Evolutionary conservation across 106 monocot genomes (phyloP).

Genomic region (Acorus gramineus): DNA sequence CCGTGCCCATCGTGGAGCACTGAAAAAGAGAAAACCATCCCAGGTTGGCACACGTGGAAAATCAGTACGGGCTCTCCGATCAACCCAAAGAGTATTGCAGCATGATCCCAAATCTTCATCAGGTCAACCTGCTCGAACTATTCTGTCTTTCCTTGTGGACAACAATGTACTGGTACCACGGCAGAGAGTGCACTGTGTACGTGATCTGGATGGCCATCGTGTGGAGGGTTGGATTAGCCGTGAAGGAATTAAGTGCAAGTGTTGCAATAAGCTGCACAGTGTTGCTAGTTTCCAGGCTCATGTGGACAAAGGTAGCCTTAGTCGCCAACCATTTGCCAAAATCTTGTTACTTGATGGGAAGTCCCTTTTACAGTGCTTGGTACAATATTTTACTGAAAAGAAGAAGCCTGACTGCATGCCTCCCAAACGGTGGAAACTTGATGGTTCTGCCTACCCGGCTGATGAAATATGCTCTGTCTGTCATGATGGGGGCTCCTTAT

Average conservation of each 20-base stretch:
- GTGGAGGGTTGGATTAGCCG: slow-evolving; percentile 39
- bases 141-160: slow-evolving; percentile 53
- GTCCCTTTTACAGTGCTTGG: slow-evolving; percentile 47
- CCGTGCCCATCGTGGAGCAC: slow-evolving; percentile 3
- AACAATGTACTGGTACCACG: slow-evolving; percentile 42
- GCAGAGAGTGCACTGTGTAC: slow-evolving; percentile 43
- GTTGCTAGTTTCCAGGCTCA: slow-evolving; percentile 46
- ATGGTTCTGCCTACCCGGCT: slow-evolving; percentile 19
- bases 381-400: slow-evolving; percentile 14
- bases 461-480: slow-evolving; percentile 58
- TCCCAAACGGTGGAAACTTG: slow-evolving; percentile 26
- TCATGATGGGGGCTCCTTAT: slow-evolving; percentile 52
- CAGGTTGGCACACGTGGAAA: background rate
- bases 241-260: slow-evolving; percentile 58
- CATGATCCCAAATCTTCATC: slow-evolving; percentile 1
- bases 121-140: slow-evolving; percentile 22
- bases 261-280: slow-evolving; percentile 37
- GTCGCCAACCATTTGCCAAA: slow-evolving; percentile 25
- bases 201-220: slow-evolving; percentile 15
- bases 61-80: background rate
- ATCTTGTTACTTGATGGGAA: slow-evolving; percentile 59
- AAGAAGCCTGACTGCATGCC: slow-evolving; percentile 15
- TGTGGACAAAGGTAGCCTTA: slow-evolving; percentile 26
- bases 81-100: slow-evolving; percentile 14
- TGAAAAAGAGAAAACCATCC: slow-evolving; percentile 9